Base-by-base conservation (phyloP, 2,329 filamentous ascomycete genomes). In the Hymenoscyphus occultus region DNA sequence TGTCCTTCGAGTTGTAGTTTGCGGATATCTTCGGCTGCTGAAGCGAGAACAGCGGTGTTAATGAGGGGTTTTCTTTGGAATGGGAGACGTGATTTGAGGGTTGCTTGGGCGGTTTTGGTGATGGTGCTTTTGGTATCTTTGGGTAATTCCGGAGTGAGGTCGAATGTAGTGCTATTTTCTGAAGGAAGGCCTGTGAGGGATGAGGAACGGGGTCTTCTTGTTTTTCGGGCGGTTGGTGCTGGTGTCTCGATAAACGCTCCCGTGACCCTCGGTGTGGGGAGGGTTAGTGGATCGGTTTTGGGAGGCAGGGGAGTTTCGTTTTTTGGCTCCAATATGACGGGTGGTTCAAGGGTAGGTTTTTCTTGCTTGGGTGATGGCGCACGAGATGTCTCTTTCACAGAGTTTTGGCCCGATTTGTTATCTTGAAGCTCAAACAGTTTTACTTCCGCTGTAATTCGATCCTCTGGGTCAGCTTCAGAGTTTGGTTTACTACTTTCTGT, bases 241-340 rank as follows among this genome's bases (percentile, higher is more conserved):
- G 80, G 74, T 32, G 73, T 75, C 28, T 74, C 73, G n/a, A 75
- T 70, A 51, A 67, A 75, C 22, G 72, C 74, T 39, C 74, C 74
- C 32, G 70, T 72, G 12, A 75, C 73, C 65, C 64, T 71, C 16
- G 74, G 73, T 28, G 74, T 75, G 48, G 71, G 71, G 58, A 71
- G 63, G 10, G 70, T 62, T 39, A 72, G 60, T n/a, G 67, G 66
- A 60, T 73, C 66, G 22, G 48, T 35, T 45, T 69, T 70, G 16
- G 68, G 68, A 48, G 54, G 10, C 3, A 57, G 5, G 13, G 32
- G 54, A 32, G 28, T 39, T 39, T 57, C 54, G 28, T 39, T 35
- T 7, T 57, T 57, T 28, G 6, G n/a, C 54, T 57, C 22, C 54
- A 35, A 35, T 6, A 35, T 35, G 5, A 7, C 35, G 35, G 54